Evolutionary conservation across 176 grass and related monocot genomes (phyloP), one percentile per base, ranked within the genome.

Genomic region (Aegilops speltoides): DNA sequence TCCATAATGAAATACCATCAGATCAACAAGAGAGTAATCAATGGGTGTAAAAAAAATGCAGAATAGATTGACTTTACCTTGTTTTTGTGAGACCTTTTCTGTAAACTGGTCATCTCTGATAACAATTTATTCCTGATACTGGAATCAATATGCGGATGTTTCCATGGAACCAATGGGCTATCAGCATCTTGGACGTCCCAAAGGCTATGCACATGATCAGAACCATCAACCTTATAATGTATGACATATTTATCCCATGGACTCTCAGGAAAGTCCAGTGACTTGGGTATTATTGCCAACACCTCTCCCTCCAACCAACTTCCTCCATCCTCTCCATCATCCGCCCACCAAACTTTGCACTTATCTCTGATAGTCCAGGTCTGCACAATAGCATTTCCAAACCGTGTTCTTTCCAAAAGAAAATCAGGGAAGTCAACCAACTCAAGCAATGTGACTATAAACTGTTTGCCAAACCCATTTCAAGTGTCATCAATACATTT

Each of bases 301-400:
- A 98, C 85, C 64, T 91, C 85, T 33, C 96, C 96, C 56, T 92
- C 93, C 96, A 91, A 98, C 96, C 96, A 98, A 77, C 84, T 94
- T 76, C 96, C 88, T 50, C 88, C 86, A 85, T 85, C 86, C 73
- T 83, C 89, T 82, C 62, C 84, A 43, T 85, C 86, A 87, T 93
- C 83, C 67, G 28, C 28, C 28, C 28, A 29, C 31, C 96, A 98
- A 60, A 98, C 96, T 84, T 90, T 91, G 82, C 93, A 98, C 77
- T 95, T 98, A 83, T 98, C 96, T 89, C 93, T 90, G 43, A 84
- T 65, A 61, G 91, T 93, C 96, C 96, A 98, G 74, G 89, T 94
- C 81, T 90, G 92, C 23, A 86, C 88, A 11, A 95, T 84, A 59
- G 93, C 36, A 87, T 84, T 78, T 84, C 92, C 93, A 83, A 86